These are phyloP conservation scores for Astragalus glycyphyllos DNA, from an alignment of 306 rosid species.

Conservation along the genomic window DNA sequence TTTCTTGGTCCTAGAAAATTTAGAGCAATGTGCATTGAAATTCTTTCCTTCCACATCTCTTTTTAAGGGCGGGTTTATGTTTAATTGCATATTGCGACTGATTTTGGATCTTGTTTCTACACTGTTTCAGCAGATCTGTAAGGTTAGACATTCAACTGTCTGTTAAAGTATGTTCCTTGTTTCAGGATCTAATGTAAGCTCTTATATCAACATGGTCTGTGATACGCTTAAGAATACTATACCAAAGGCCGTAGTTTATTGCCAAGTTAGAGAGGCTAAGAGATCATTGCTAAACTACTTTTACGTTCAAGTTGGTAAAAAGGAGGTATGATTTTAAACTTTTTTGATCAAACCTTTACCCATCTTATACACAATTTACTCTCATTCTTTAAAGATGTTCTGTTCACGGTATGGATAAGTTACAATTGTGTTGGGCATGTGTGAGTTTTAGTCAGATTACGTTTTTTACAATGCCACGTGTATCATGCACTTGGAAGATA, in stretches of 20 bases:
- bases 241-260: constrained; percentile 97
- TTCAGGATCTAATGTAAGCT: constrained; percentile 88
- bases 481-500: constrained; percentile 1
- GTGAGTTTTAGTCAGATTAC: constrained; percentile 28
- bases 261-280: constrained; percentile 99
- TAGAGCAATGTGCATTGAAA: constrained; percentile 1
- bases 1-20: constrained; percentile 2
- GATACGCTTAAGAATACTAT: constrained; percentile 84
- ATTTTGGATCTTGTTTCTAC: constrained; percentile 21
- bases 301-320: constrained; percentile 81
- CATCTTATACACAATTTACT: constrained; percentile 3
- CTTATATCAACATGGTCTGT: constrained; percentile 87
- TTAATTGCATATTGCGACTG: constrained; percentile 15
- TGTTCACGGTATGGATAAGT: constrained; percentile 11
- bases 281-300: constrained; percentile 84
- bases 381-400: constrained; percentile 22
- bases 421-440: constrained; percentile 11
- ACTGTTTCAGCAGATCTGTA: constrained; percentile 37
- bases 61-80: constrained; percentile 18
- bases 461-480: constrained; percentile 8
- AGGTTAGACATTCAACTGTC: constrained; percentile 8
- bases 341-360: constrained; percentile 25
- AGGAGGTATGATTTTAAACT: constrained; percentile 68
- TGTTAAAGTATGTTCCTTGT: constrained; percentile 39
- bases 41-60: neutral